Conservation (phyloP, 495 filamentous ascomycete species). For the Trichoderma gamsii region DNA sequence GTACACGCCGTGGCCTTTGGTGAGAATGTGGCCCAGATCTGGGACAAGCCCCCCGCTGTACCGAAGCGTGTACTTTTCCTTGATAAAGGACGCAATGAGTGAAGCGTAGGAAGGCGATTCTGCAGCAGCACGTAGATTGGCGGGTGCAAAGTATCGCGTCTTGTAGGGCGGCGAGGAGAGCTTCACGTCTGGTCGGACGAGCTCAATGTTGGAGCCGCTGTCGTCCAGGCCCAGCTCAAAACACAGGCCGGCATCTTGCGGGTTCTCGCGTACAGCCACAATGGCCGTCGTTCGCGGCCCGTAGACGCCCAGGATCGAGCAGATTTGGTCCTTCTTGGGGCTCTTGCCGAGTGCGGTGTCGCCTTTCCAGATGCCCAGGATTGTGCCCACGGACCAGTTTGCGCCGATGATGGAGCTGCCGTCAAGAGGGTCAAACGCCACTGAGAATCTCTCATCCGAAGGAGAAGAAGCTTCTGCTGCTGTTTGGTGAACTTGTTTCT, state of each 20-base stretch:
- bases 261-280: constrained; percentile 39
- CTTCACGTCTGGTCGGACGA: constrained; percentile 31
- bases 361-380: constrained; percentile 47
- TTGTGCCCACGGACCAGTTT: constrained; percentile 50
- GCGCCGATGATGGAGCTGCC: constrained; percentile 49
- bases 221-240: constrained; percentile 40
- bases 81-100: constrained; percentile 37
- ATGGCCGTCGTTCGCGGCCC: constrained; percentile 47
- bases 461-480: background rate
- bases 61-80: constrained; percentile 41
- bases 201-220: constrained; percentile 20
- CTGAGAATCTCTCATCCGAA: constrained; percentile 38
- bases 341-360: constrained; percentile 32
- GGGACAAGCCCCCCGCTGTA: constrained; percentile 50
- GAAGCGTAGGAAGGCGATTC: constrained; percentile 36
- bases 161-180: constrained; percentile 27
- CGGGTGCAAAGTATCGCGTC: constrained; percentile 46
- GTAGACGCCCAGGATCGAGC: constrained; percentile 43
- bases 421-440: constrained; percentile 52
- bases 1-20: constrained; percentile 49
- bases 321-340: constrained; percentile 34
- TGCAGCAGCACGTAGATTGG: constrained; percentile 46
- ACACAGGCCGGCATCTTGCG: constrained; percentile 23
- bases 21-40: constrained; percentile 45
- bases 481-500: constrained; percentile 21